A percentile compares a stretch with the other conserved stretches of the same genome.
Evolutionary conservation across 345 rosid genomes (phyloP).

Genomic region (Salix viminalis): DNA sequence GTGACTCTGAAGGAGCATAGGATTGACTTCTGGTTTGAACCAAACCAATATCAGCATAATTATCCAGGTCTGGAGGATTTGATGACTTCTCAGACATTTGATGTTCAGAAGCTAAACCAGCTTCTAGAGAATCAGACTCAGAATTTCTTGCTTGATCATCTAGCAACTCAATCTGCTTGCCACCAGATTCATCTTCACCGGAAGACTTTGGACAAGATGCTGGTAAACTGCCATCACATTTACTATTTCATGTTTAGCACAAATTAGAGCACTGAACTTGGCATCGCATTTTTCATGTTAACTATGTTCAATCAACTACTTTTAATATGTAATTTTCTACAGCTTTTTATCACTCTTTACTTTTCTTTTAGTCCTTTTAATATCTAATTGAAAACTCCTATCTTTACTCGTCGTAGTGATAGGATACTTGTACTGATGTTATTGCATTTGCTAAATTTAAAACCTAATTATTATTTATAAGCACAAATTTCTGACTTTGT

Average conservation of each 20-base stretch:
- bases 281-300: neutral
- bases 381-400: neutral
- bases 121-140: conserved; percentile 53
- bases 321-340: neutral
- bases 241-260: conserved; percentile 6
- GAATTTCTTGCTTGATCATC: conserved; percentile 54
- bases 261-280: neutral
- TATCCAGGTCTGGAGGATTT: conserved; percentile 53
- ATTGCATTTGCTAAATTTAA: neutral
- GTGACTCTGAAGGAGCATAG: conserved; percentile 52
- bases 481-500: neutral
- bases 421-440: neutral
- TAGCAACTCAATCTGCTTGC: conserved; percentile 40
- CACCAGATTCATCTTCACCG: conserved; percentile 35
- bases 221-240: conserved; percentile 45
- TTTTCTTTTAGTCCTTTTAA: neutral
- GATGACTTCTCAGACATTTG: conserved; percentile 49
- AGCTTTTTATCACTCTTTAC: neutral
- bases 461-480: neutral
- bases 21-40: conserved; percentile 48
- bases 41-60: conserved; percentile 52
- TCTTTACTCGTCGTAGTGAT: neutral
- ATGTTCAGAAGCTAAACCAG: conserved; percentile 49
- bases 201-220: conserved; percentile 40
- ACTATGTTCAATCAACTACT: neutral